Percentiles rank a stretch among this genome's conserved stretches.
These are phyloP conservation scores for Erodium chrysanthum DNA, from an alignment of 441 rosid genomes.

Conservation along the genomic window DNA sequence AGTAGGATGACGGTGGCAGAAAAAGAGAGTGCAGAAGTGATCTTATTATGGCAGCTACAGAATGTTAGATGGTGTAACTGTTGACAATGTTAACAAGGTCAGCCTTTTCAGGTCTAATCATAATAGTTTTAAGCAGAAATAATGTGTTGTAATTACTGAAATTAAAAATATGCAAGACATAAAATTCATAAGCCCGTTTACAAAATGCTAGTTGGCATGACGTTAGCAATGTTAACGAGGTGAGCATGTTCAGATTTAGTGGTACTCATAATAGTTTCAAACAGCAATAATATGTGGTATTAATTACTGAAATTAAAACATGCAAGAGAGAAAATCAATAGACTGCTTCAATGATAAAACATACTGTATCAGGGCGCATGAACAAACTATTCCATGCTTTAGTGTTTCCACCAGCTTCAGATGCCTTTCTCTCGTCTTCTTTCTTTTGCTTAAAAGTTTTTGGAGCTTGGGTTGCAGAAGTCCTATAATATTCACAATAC, in stretches of 20 bases:
- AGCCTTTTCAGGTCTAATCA: not conserved
- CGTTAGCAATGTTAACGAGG: not conserved
- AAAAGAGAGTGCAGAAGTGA: not conserved
- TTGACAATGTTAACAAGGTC: not conserved
- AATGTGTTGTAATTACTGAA: not conserved
- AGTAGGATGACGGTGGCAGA: not conserved
- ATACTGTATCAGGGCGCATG: slow-evolving; percentile 81
- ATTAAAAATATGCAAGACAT: not conserved
- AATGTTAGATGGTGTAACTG: not conserved
- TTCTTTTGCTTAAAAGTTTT: slow-evolving; percentile 67
- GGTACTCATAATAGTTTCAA: not conserved
- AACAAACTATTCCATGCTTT: slow-evolving; percentile 87
- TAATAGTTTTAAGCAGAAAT: slow-evolving; percentile 3
- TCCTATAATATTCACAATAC: slow-evolving; percentile 24
- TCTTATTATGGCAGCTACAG: not conserved
- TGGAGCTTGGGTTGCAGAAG: slow-evolving; percentile 29
- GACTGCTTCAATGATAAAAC: slow-evolving; percentile 14
- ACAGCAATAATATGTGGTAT: not conserved
- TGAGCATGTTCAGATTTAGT: not conserved
- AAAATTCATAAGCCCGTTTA: slow-evolving; percentile 1
- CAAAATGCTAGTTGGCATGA: not conserved
- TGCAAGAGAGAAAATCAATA: not conserved
- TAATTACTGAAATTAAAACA: not conserved
- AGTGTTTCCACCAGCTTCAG: slow-evolving; percentile 82
- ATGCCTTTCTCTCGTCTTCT: slow-evolving; percentile 71